These are phyloP conservation scores for Cyclocybe aegerita DNA, from an alignment of 768 basidiomycete species.

Conservation along the genomic window DNA sequence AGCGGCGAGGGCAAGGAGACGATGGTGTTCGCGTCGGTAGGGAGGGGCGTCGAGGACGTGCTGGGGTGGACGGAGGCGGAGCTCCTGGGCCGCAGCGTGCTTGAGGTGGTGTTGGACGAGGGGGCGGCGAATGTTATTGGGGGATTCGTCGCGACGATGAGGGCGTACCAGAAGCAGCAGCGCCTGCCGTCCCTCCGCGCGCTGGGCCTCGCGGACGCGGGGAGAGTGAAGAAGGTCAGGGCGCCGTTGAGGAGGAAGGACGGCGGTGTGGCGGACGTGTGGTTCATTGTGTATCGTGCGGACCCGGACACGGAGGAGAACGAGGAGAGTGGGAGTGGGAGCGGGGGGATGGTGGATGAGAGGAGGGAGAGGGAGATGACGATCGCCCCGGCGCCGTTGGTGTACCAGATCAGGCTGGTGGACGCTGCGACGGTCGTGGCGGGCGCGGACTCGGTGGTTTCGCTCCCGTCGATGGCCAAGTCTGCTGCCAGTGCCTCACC, in stretches of 20 bases:
- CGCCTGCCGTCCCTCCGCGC: not conserved
- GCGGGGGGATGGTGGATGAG: constrained; percentile 12
- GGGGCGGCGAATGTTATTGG: constrained; percentile 20
- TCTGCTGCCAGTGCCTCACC: not conserved
- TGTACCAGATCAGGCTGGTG: constrained; percentile 37
- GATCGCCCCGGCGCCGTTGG: constrained; percentile 33
- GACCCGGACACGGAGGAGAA: constrained; percentile 23
- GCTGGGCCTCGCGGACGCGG: constrained; percentile 4
- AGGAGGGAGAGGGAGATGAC: constrained; percentile 11
- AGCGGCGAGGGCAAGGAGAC: constrained; percentile 34
- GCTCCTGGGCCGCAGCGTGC: constrained; percentile 47
- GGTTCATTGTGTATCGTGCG: constrained; percentile 27
- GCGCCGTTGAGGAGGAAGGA: constrained; percentile 42
- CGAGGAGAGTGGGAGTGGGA: not conserved
- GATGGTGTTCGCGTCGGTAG: constrained; percentile 46
- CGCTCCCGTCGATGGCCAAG: not conserved
- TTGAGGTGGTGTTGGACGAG: constrained; percentile 32
- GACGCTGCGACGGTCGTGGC: constrained; percentile 18
- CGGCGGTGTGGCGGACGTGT: constrained; percentile 20
- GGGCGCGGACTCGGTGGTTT: not conserved
- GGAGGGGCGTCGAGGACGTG: constrained; percentile 54
- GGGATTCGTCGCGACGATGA: constrained; percentile 18
- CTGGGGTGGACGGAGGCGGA: constrained; percentile 63
- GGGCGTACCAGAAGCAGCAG: constrained; percentile 7
- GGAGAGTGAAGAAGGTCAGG: constrained; percentile 22